These are phyloP conservation scores for Pseudopyrenochaeta lycopersici DNA, from an alignment of 2,329 filamentous ascomycete species.

Conservation along the genomic window DNA sequence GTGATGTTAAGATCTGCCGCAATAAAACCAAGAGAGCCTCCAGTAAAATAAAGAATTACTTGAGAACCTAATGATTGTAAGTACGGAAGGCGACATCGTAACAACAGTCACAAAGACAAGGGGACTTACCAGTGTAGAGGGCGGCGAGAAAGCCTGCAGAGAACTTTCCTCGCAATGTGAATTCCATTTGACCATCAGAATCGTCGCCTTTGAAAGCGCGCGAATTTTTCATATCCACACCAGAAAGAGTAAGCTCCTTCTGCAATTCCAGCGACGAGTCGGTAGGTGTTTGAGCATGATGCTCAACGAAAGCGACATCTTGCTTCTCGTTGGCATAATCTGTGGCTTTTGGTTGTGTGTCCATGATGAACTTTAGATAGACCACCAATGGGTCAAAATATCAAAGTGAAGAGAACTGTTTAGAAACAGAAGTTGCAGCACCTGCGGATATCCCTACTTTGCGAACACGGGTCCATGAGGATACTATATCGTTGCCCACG, in stretches of 20 bases:
- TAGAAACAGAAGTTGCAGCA: background rate
- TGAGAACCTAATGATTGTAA: slow-evolving; percentile 36
- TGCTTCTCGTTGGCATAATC: slow-evolving; percentile 34
- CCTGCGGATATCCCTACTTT: background rate
- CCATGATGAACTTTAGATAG: slow-evolving; percentile 16
- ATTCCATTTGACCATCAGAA: slow-evolving; percentile 51
- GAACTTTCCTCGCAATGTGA: slow-evolving; percentile 45
- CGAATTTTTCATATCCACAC: slow-evolving; percentile 46
- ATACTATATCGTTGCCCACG: slow-evolving; percentile 4
- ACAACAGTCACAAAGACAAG: background rate
- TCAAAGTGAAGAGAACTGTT: background rate
- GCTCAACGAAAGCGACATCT: slow-evolving; percentile 32
- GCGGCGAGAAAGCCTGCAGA: slow-evolving; percentile 49
- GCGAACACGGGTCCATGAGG: background rate
- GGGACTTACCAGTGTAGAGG: slow-evolving; percentile 44
- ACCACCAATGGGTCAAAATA: background rate
- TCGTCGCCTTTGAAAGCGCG: slow-evolving; percentile 51
- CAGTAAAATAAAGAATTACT: slow-evolving; percentile 46
- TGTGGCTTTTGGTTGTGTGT: slow-evolving; percentile 8
- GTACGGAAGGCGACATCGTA: background rate
- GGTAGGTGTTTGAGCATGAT: slow-evolving; percentile 23
- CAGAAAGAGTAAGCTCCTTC: slow-evolving; percentile 35
- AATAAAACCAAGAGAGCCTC: slow-evolving; percentile 44
- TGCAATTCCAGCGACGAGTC: slow-evolving; percentile 33
- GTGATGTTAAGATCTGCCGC: slow-evolving; percentile 34